Evolutionary conservation across 768 basidiomycete species (phyloP).

Genomic region (Scleroderma citrinum): DNA sequence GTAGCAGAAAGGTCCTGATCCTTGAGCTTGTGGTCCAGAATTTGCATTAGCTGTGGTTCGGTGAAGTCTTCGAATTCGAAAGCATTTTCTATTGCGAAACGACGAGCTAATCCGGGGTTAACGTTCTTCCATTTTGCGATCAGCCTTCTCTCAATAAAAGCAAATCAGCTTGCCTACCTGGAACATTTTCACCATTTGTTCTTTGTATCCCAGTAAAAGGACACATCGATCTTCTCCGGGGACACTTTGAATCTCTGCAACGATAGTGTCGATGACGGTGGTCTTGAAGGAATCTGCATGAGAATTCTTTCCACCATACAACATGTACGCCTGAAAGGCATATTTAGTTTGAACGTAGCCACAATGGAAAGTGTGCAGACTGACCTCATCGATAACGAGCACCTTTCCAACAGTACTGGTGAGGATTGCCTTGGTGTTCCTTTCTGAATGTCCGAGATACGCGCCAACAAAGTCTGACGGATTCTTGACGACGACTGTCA

Average conservation of each 20-base stretch:
- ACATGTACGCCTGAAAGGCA: conserved; percentile 55
- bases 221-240: conserved; percentile 70
- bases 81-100: conserved; percentile 63
- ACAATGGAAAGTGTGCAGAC: conserved; percentile 21
- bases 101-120: conserved; percentile 59
- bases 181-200: conserved; percentile 70
- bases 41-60: conserved; percentile 43
- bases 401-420: conserved; percentile 57
- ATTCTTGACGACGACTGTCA: conserved; percentile 56
- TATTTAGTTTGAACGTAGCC: conserved; percentile 29
- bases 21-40: conserved; percentile 53
- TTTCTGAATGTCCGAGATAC: conserved; percentile 54
- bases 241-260: conserved; percentile 64
- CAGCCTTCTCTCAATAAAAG: not conserved
- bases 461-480: conserved; percentile 65
- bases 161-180: conserved; percentile 38
- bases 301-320: conserved; percentile 43
- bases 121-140: conserved; percentile 45
- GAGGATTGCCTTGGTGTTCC: conserved; percentile 58
- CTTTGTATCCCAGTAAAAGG: conserved; percentile 57
- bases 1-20: conserved; percentile 54
- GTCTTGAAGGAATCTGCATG: conserved; percentile 54
- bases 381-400: conserved; percentile 64
- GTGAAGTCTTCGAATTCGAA: conserved; percentile 64
- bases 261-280: conserved; percentile 68